These are phyloP conservation scores for Paratinospora sagittata DNA, from an alignment of 164 flowering plant species.

Conservation along the genomic window DNA sequence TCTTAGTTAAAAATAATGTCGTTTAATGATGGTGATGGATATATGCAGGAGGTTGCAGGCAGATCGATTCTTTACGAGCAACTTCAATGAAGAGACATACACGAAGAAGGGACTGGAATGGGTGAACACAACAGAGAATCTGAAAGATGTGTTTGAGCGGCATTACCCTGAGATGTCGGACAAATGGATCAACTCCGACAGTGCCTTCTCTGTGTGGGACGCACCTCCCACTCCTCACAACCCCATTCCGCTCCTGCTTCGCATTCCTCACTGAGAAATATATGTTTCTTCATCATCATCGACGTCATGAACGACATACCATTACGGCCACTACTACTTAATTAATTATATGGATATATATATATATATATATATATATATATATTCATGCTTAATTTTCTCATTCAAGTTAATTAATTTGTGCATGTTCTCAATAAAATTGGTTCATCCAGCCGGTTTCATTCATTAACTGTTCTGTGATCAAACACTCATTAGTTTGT, in stretches of 20 bases:
- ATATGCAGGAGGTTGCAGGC: conserved; percentile 36
- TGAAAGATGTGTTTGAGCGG: conserved; percentile 33
- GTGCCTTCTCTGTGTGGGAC: conserved; percentile 47
- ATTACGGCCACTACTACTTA: background rate
- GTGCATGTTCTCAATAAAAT: too few relatives aligned
- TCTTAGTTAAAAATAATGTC: too few relatives aligned
- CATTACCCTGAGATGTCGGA: conserved; percentile 30
- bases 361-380: too few relatives aligned
- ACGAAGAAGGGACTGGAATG: conserved; percentile 39
- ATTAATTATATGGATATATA: background rate
- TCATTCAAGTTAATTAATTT: too few relatives aligned
- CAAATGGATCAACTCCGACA: conserved; percentile 34
- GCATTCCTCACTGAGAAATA: conserved; percentile 21
- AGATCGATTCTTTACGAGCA: conserved; percentile 38
- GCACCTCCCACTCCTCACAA: conserved; percentile 20
- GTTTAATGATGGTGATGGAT: background rate
- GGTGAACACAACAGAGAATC: conserved; percentile 41
- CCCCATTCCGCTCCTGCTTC: conserved; percentile 31
- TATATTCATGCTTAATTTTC: too few relatives aligned
- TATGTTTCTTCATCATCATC: too few relatives aligned
- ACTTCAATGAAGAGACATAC: conserved; percentile 32
- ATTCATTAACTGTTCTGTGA: too few relatives aligned
- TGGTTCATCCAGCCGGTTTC: too few relatives aligned
- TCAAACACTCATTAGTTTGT: too few relatives aligned
- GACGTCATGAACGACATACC: background rate